Evolutionary conservation across 768 basidiomycete species (phyloP).

Genomic region (Cystofilobasidium capitatum): DNA sequence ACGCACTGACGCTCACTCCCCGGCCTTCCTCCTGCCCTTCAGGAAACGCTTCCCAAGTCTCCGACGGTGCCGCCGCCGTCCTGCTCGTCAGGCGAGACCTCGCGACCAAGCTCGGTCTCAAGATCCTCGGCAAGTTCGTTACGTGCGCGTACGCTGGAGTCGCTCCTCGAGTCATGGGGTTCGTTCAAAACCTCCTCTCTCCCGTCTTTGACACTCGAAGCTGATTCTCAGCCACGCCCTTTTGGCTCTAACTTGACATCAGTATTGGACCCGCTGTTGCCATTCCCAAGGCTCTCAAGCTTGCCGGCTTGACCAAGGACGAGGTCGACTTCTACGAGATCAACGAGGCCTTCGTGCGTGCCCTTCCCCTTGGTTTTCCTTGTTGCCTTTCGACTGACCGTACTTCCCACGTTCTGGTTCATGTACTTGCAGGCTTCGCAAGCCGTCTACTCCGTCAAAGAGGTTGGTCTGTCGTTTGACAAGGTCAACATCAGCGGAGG

Average conservation of each 20-base stretch:
- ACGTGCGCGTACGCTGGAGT: constrained; percentile 63
- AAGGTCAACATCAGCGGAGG: constrained; percentile 84
- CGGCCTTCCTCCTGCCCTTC: too few relatives aligned
- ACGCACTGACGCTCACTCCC: background rate
- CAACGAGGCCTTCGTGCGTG: constrained; percentile 68
- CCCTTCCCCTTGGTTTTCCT: too few relatives aligned
- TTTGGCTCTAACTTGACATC: background rate
- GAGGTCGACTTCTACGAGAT: constrained; percentile 89
- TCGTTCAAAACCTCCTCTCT: background rate
- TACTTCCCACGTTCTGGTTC: too few relatives aligned
- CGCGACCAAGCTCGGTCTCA: constrained; percentile 73
- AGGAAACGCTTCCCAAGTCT: constrained; percentile 80
- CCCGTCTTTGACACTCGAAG: background rate
- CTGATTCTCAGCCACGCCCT: too few relatives aligned
- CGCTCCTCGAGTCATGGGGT: constrained; percentile 75
- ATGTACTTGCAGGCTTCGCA: constrained; percentile 47
- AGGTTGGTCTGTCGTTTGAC: constrained; percentile 57
- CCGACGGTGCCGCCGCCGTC: constrained; percentile 86
- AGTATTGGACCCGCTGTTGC: constrained; percentile 75
- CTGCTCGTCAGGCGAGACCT: constrained; percentile 68
- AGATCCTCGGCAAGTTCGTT: constrained; percentile 77
- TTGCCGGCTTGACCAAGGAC: constrained; percentile 51
- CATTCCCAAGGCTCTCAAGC: constrained; percentile 50
- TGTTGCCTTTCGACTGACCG: too few relatives aligned
- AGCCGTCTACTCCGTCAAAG: constrained; percentile 63